Evolutionary conservation across 805 yeast species (phyloP).

Genomic region (Scheffersomyces coipomensis): DNA sequence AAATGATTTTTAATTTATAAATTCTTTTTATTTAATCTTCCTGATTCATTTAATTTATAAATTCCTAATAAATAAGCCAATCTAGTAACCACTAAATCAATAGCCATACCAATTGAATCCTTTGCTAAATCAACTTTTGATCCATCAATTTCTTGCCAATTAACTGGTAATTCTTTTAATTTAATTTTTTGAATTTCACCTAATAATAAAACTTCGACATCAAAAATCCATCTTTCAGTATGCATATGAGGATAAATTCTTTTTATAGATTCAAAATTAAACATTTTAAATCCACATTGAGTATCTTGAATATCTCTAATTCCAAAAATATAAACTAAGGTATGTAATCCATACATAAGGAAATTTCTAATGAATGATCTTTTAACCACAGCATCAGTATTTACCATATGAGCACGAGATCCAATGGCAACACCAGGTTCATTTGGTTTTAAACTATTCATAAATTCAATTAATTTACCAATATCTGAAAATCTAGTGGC

Average conservation of each 20-base stretch:
- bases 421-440: slow-evolving; percentile 76
- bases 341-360: slow-evolving; percentile 89
- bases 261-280: slow-evolving; percentile 65
- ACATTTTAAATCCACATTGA: slow-evolving; percentile 96
- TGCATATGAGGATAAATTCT: slow-evolving; percentile 85
- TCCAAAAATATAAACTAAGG: slow-evolving; percentile 85
- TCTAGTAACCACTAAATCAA: slow-evolving; percentile 81
- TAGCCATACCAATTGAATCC: slow-evolving; percentile 90
- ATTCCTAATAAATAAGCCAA: slow-evolving; percentile 79
- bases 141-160: slow-evolving; percentile 97
- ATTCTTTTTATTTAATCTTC: slow-evolving; percentile 2
- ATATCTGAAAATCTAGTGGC: slow-evolving; percentile 82
- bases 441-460: slow-evolving; percentile 23
- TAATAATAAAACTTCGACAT: slow-evolving; percentile 84
- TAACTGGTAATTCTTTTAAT: slow-evolving; percentile 77
- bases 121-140: slow-evolving; percentile 90
- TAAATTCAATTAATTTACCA: slow-evolving; percentile 42
- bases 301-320: slow-evolving; percentile 86
- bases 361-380: slow-evolving; percentile 85
- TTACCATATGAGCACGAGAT: slow-evolving; percentile 94
- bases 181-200: slow-evolving; percentile 70
- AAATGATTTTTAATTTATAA: background rate
- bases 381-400: slow-evolving; percentile 94
- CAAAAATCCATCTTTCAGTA: slow-evolving; percentile 98
- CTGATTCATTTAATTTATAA: slow-evolving; percentile 44